phyloP scores from a whole-genome alignment of 1,284 basidiomycete genomes.

The Cryptococcus wingfieldii region DNA sequence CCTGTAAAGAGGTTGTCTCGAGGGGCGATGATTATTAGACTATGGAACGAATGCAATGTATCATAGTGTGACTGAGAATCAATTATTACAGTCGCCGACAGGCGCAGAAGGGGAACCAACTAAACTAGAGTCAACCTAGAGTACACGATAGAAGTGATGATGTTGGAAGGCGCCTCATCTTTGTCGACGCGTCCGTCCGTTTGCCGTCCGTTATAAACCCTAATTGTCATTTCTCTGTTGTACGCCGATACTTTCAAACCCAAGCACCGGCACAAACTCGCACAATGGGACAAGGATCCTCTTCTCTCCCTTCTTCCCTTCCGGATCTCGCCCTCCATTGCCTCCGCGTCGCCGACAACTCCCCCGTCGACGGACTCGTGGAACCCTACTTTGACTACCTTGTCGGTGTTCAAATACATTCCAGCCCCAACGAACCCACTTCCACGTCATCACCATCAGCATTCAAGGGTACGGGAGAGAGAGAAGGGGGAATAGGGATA shows the following conservation, averaged over 20 bases:
- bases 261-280: not conserved
- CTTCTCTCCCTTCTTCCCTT: slow-evolving; percentile 36
- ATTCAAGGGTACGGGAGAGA: not conserved
- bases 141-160: too few relatives aligned
- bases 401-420: slow-evolving; percentile 60
- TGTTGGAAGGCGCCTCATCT: too few relatives aligned
- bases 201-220: too few relatives aligned
- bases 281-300: slow-evolving; percentile 43
- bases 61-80: not conserved
- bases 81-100: not conserved
- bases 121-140: too few relatives aligned
- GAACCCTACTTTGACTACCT: slow-evolving; percentile 98
- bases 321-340: slow-evolving; percentile 68
- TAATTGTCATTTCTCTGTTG: too few relatives aligned
- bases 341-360: slow-evolving; percentile 77
- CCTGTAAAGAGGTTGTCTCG: slow-evolving; percentile 91
- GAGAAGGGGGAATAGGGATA: not conserved
- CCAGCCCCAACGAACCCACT: not conserved
- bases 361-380: slow-evolving; percentile 79
- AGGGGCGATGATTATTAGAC: slow-evolving; percentile 82
- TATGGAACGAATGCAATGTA: not conserved
- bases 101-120: too few relatives aligned
- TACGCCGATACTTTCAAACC: too few relatives aligned
- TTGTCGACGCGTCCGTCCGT: too few relatives aligned
- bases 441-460: not conserved